Base-by-base conservation (phyloP, 225 moss, liverwort and hornwort species). In the Takakia lepidozioides region DNA sequence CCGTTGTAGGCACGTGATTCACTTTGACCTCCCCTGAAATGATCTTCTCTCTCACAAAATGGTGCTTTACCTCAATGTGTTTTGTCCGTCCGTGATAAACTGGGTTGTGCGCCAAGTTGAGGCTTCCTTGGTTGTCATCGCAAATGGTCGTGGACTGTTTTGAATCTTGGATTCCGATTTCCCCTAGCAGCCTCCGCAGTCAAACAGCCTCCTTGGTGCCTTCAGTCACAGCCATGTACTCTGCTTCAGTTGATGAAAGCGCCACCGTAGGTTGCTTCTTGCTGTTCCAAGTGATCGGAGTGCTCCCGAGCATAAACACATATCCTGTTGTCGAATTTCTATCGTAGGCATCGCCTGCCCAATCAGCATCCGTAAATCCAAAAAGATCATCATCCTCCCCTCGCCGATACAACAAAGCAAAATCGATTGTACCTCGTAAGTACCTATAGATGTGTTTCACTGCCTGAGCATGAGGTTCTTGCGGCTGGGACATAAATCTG, bases 31-130 rank as follows among this genome's bases (percentile, higher is more conserved):
- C 46, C 38, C 44, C 3, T 49, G 34, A 21, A 0, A 48, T 13
- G 5, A 49, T 15, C n/a, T 19, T 5, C 19, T 60, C 59, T 7
- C 22, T 27, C 10, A 57, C 28, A 19, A 57, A 57, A 22, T 57
- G 57, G 32, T 56, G 28, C 4, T n/a, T 6, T 5, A 59, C 2
- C 19, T 49, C 24, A 2, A 59, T 24, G 17, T 60, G 50, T 17
- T 49, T 60, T 1, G 48, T 19, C 1, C 36, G 18, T 2, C 48
- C 27, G 24, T 60, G 49, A 14, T 48, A 51, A 0, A 58, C 10
- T 0, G 38, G 59, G 9, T 49, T 60, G 2, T 28, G 9, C 0
- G 49, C 49, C 1, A 60, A 28, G 4, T 60, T 60, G 10, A 60
- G 36, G 19, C 38, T 27, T 2, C 38, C 15, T 16, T 16, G 2